Conservation (phyloP, 768 basidiomycete species). For the Naematelia encephala region DNA sequence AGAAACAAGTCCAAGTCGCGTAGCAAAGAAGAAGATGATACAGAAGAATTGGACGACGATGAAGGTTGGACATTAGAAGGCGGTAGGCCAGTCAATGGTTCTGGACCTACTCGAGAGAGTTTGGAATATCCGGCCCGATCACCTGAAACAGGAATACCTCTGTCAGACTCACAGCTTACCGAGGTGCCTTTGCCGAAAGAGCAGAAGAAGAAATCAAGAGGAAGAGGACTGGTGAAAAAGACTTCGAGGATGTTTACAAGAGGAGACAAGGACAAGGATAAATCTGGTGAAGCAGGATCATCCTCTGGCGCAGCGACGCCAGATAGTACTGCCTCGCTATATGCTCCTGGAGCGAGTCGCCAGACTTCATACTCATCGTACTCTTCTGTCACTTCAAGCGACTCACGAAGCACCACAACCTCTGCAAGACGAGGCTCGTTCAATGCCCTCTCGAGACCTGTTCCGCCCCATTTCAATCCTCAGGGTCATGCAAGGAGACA, state of each 20-base stretch:
- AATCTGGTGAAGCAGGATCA: constrained; percentile 3
- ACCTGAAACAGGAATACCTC: background rate
- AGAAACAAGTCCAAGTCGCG: constrained; percentile 14
- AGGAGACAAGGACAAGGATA: constrained; percentile 20
- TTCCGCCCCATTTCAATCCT: constrained; percentile 4
- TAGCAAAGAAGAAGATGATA: constrained; percentile 10
- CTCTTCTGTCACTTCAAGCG: constrained; percentile 31
- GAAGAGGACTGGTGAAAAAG: constrained; percentile 37
- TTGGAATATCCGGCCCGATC: background rate
- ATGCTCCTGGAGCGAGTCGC: constrained; percentile 15
- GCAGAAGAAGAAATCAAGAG: constrained; percentile 33
- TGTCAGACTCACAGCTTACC: constrained; percentile 30
- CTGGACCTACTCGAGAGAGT: background rate
- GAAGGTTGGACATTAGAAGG: constrained; percentile 41
- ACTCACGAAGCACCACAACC: constrained; percentile 12
- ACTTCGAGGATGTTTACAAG: constrained; percentile 38
- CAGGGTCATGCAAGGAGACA: constrained; percentile 19
- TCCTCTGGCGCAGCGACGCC: constrained; percentile 6
- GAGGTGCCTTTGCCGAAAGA: constrained; percentile 11
- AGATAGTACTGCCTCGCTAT: constrained; percentile 12
- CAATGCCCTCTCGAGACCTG: constrained; percentile 3
- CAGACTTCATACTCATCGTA: constrained; percentile 43
- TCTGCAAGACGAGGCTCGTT: constrained; percentile 3
- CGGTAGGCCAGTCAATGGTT: background rate
- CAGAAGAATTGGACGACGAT: constrained; percentile 22